Evolutionary conservation across 192 early-diverging fungal species (phyloP), one percentile per base, ranked within the genome.

Genomic region (Allomyces macrogynus): DNA sequence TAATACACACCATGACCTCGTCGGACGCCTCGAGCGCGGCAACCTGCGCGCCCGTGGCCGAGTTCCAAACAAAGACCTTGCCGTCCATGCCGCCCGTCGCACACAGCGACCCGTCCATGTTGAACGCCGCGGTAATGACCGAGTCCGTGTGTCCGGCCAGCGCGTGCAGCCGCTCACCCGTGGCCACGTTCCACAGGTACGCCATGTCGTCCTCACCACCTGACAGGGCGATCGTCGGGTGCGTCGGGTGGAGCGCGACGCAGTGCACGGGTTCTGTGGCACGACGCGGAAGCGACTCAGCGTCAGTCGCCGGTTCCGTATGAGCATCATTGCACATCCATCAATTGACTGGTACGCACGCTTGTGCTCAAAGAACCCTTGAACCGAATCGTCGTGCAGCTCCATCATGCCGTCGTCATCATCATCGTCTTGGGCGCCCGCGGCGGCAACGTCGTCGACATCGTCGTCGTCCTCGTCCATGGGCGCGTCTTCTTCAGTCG

Each of bases 41-140:
- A 18, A 90, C 76, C 43, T 83, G 74, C 65, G 82, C 77, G 12
- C 85, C 83, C 27, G 73, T 83, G 8, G 79, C 71, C 24, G 75
- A 69, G 68, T 81, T 74, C 80, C 85, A 87, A 26, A 94, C 86
- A 64, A 74, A 74, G 67, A 96, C 78, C 65, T 87, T 84, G 60
- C 96, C 96, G 68, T 96, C 93, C 93, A 99, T 91, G n/a, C 89
- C 91, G 60, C 87, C 96, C 1, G 86, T 81, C 7, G 93, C 93
- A 61, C 90, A 83, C 71, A 85, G 87, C 62, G 80, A 72, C 25
- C 96, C 96, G 69, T 89, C 87, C 40, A 68, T 71, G 72, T 82
- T 91, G 73, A 95, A 99, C 23, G 77, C 81, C 0, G 87, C 86
- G 10, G 87, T 72, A 40, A 84, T 80, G 12, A 95, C 87, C 1